phyloP scores from a whole-genome alignment of 2,329 filamentous ascomycete genomes.

The Monilinia polystroma region DNA sequence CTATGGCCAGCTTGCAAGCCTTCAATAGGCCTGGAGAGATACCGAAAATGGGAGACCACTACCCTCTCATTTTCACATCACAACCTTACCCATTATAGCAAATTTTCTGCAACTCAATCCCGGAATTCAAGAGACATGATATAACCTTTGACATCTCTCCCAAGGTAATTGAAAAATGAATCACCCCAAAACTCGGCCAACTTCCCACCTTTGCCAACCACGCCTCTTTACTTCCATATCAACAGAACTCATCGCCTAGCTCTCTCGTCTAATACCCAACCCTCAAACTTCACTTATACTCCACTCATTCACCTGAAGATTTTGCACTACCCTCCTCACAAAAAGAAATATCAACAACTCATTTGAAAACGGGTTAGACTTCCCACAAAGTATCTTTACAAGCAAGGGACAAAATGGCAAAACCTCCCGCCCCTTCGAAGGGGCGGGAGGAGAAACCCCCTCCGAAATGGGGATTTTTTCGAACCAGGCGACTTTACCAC shows the following conservation, averaged over 20 bases:
- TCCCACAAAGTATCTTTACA: background rate
- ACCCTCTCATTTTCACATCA: no score
- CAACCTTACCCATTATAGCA: no score
- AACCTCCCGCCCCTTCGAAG: conserved; percentile 2
- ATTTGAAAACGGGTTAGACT: fast-evolving
- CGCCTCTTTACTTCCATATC: background rate
- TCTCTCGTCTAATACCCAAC: background rate
- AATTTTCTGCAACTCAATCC: no score
- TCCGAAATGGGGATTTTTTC: conserved; percentile 1
- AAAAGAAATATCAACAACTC: background rate
- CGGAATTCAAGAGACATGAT: no score
- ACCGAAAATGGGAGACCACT: no score
- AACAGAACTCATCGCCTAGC: background rate
- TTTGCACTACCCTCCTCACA: no score
- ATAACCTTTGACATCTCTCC: no score
- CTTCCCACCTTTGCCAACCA: background rate
- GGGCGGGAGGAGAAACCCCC: conserved; percentile 4
- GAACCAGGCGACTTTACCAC: conserved; percentile 6
- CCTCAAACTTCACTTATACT: background rate
- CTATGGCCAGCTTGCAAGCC: no score
- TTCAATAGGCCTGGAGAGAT: no score
- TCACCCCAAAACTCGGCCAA: background rate
- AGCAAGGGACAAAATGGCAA: background rate
- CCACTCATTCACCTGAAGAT: background rate
- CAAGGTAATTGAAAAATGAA: no score